These are phyloP conservation scores for Brassica carinata DNA, from an alignment of 345 rosid genomes.

Conservation along the genomic window DNA sequence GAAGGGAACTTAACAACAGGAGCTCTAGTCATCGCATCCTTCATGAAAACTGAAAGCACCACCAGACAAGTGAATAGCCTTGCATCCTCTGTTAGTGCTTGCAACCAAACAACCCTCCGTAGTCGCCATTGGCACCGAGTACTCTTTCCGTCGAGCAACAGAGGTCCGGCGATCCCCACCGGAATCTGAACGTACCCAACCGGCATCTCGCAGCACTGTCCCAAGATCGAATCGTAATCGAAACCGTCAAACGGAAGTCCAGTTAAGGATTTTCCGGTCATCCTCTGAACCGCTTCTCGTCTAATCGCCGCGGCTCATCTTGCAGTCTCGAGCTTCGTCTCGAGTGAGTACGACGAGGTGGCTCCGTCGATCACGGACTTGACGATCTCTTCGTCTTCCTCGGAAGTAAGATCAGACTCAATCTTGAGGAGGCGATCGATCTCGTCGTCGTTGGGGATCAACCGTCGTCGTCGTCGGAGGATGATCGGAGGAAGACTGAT, in stretches of 20 bases:
- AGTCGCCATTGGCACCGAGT: conserved; percentile 58
- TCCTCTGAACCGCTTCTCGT: conserved; percentile 49
- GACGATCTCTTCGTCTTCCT: conserved; percentile 46
- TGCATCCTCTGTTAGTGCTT: conserved; percentile 59
- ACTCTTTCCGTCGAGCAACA: conserved; percentile 51
- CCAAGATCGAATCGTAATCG: conserved; percentile 48
- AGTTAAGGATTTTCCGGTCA: conserved; percentile 43
- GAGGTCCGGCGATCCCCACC: conserved; percentile 59
- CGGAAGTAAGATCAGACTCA: conserved; percentile 19
- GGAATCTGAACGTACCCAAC: conserved; percentile 63
- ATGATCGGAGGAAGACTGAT: conserved; percentile 21
- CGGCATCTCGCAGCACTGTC: conserved; percentile 69
- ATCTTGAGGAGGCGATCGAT: conserved; percentile 20
- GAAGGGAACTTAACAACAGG: conserved; percentile 50
- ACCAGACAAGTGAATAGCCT: conserved; percentile 49
- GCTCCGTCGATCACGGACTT: conserved; percentile 42
- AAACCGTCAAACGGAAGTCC: conserved; percentile 55
- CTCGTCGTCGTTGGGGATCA: conserved; percentile 45
- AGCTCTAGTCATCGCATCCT: conserved; percentile 55
- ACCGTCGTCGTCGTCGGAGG: conserved; percentile 51
- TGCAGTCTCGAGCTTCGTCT: conserved; percentile 49
- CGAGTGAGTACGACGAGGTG: conserved; percentile 46
- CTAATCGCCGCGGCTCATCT: conserved; percentile 46
- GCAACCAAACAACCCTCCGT: conserved; percentile 66
- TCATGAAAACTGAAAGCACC: conserved; percentile 45